phyloP scores from a whole-genome alignment of 305 asterid species.

The Fraxinus nigra region DNA sequence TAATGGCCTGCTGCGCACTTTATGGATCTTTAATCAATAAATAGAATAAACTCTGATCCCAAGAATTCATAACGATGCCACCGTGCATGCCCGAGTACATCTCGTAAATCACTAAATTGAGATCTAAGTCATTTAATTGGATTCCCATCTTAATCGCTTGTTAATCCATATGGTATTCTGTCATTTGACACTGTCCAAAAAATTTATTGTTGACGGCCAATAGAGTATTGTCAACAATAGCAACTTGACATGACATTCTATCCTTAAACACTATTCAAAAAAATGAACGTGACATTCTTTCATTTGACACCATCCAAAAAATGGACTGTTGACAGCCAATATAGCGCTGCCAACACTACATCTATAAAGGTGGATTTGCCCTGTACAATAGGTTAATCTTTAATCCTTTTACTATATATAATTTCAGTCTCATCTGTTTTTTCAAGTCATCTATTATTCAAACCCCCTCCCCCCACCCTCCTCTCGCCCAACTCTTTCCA shows the following conservation, averaged over 20 bases:
- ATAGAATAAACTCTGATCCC: conserved; percentile 21
- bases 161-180: not conserved
- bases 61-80: conserved; percentile 20
- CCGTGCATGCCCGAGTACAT: conserved; percentile 36
- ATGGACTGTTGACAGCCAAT: too few species aligned
- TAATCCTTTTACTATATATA: conserved; percentile 7
- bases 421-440: not conserved
- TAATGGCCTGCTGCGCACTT: conserved; percentile 16
- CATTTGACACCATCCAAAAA: too few species aligned
- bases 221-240: too few species aligned
- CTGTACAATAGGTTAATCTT: too few species aligned
- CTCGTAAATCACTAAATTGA: conserved; percentile 22
- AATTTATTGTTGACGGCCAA: too few species aligned
- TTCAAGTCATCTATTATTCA: not conserved
- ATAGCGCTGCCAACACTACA: too few species aligned
- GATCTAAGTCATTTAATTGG: conserved; percentile 35
- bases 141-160: conserved; percentile 23
- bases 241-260: too few species aligned
- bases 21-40: conserved; percentile 16
- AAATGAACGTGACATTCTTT: too few species aligned
- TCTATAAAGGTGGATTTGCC: too few species aligned
- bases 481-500: not conserved
- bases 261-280: too few species aligned
- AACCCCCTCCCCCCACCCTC: not conserved
- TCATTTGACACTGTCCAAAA: too few species aligned